Evolutionary conservation across 345 rosid genomes (phyloP).

Genomic region (Populus euphratica): DNA sequence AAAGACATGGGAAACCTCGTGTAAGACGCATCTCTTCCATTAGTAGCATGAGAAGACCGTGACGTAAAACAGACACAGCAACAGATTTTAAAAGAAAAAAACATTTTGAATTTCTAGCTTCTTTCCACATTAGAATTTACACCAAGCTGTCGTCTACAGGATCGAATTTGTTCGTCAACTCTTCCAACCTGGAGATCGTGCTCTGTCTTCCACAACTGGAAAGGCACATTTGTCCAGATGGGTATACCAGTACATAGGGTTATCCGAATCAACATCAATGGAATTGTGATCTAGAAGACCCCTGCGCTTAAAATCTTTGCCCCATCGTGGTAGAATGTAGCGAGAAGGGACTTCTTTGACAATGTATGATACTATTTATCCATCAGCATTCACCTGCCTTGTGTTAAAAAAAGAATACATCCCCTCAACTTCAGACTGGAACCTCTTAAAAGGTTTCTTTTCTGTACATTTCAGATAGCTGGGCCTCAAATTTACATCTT

Average conservation of each 20-base stretch:
- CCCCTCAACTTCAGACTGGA: constrained; percentile 53
- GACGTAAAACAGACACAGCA: background rate
- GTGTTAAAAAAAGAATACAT: constrained; percentile 55
- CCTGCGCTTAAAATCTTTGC: constrained; percentile 37
- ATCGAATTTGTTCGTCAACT: constrained; percentile 35
- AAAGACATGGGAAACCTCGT: background rate
- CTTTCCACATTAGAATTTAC: constrained; percentile 10
- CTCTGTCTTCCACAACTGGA: constrained; percentile 39
- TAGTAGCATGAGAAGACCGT: background rate
- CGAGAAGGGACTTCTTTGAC: constrained; percentile 47
- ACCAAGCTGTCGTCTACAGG: constrained; percentile 31
- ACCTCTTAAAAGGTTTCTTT: constrained; percentile 39
- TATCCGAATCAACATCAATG: constrained; percentile 24
- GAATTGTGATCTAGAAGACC: constrained; percentile 20
- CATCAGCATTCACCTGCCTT: constrained; percentile 38
- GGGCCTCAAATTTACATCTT: constrained; percentile 43
- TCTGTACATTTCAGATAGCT: constrained; percentile 45
- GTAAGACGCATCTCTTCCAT: background rate
- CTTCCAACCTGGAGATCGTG: constrained; percentile 37
- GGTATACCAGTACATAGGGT: constrained; percentile 31
- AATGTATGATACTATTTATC: constrained; percentile 41
- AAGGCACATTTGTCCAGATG: constrained; percentile 28
- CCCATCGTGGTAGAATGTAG: constrained; percentile 42
- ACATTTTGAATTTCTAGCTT: background rate
- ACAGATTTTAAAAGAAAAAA: background rate